Evolutionary conservation across 192 early-diverging fungal species (phyloP).

Genomic region (Podila epicladia): DNA sequence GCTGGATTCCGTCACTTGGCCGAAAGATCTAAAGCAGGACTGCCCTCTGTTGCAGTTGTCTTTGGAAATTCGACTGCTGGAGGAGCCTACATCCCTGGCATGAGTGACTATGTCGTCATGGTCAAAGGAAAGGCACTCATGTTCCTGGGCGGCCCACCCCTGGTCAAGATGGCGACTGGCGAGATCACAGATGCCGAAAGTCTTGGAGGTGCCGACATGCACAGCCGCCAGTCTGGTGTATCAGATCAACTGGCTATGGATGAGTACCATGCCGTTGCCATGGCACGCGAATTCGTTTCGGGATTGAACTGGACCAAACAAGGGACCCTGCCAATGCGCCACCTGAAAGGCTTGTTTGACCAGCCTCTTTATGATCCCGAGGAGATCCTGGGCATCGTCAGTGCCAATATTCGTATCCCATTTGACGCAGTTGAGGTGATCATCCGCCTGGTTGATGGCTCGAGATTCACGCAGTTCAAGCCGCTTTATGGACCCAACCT

Average conservation of each 20-base stretch:
- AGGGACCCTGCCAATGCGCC: conserved; percentile 55
- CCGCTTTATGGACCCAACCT: conserved; percentile 71
- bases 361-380: conserved; percentile 67
- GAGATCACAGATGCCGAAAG: conserved; percentile 72
- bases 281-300: conserved; percentile 69
- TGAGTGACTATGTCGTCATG: conserved; percentile 77
- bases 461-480: conserved; percentile 69
- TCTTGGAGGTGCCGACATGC: conserved; percentile 76
- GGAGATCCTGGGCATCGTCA: conserved; percentile 72
- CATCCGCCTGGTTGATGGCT: conserved; percentile 71
- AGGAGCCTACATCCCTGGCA: conserved; percentile 70
- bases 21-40: conserved; percentile 62
- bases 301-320: conserved; percentile 65
- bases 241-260: conserved; percentile 70
- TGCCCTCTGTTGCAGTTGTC: conserved; percentile 68
- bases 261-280: conserved; percentile 68
- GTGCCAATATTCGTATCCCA: conserved; percentile 69
- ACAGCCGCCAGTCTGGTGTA: conserved; percentile 67
- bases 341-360: conserved; percentile 56
- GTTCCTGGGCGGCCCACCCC: conserved; percentile 72
- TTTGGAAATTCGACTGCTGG: conserved; percentile 75
- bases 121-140: conserved; percentile 71
- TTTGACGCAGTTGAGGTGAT: conserved; percentile 74
- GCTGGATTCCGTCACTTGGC: conserved; percentile 67
- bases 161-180: conserved; percentile 75